Evolutionary conservation across 2,329 filamentous ascomycete genomes (phyloP).

Genomic region (Exophiala oligosperma): DNA sequence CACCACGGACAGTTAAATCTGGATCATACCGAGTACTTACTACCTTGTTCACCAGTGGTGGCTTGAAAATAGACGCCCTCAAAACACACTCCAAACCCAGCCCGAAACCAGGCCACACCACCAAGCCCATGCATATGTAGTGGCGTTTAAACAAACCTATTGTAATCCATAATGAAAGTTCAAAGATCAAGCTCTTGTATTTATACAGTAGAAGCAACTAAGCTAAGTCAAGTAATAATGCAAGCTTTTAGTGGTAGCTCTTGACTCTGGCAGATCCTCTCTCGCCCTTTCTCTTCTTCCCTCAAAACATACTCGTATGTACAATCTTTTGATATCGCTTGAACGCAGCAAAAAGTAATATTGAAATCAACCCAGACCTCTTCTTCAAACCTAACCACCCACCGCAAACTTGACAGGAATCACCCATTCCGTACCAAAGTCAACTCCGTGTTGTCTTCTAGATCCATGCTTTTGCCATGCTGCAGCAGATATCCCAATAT

Average conservation of each 20-base stretch:
- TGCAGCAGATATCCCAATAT: slow-evolving; percentile 64
- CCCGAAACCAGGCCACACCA: too few relatives aligned
- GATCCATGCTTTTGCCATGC: slow-evolving; percentile 32
- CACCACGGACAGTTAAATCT: too few relatives aligned
- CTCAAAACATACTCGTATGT: not conserved
- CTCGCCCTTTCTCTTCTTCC: not conserved
- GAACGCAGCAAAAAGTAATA: slow-evolving; percentile 16
- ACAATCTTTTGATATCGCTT: slow-evolving; percentile 11
- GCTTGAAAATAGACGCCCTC: too few relatives aligned
- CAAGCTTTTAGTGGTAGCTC: not conserved
- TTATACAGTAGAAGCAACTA: not conserved
- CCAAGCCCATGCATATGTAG: too few relatives aligned
- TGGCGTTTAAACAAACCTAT: too few relatives aligned
- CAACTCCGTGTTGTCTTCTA: slow-evolving; percentile 72
- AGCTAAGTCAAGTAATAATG: not conserved
- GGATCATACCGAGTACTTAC: too few relatives aligned
- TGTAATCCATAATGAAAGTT: too few relatives aligned
- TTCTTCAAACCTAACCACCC: not conserved
- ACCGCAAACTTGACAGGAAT: slow-evolving; percentile 43
- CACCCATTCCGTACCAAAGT: slow-evolving; percentile 86
- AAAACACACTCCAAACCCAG: not conserved
- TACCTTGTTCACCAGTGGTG: too few relatives aligned
- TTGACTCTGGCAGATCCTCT: not conserved
- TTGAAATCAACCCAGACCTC: not conserved
- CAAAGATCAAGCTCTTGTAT: not conserved